Evolutionary conservation across 129 eudicot species (phyloP).

Genomic region (Tanacetum coccineum): DNA sequence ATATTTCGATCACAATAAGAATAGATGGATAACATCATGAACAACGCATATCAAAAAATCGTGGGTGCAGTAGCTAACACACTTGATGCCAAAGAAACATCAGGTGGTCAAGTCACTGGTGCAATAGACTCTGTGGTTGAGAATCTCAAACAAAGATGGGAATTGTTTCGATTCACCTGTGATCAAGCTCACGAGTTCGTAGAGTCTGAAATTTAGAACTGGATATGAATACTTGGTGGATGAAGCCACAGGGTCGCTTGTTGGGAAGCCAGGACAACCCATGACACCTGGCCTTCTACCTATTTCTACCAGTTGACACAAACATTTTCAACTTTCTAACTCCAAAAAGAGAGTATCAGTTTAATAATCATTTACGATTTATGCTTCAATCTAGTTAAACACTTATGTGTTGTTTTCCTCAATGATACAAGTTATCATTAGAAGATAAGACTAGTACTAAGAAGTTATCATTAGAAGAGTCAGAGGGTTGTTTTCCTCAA

Average conservation of each 20-base stretch:
- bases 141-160: slow-evolving; percentile 81
- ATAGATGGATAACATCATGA: slow-evolving; percentile 65
- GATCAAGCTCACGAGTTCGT: slow-evolving; percentile 92
- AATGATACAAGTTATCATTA: neutral
- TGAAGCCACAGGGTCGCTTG: too few species aligned
- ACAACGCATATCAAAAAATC: slow-evolving; percentile 66
- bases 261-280: slow-evolving; percentile 40
- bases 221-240: slow-evolving; percentile 89
- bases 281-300: too few species aligned
- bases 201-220: slow-evolving; percentile 82
- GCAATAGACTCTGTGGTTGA: slow-evolving; percentile 78
- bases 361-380: too few species aligned
- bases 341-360: too few species aligned
- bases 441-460: too few species aligned
- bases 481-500: too few species aligned
- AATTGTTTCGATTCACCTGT: slow-evolving; percentile 79
- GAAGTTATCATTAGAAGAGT: too few species aligned
- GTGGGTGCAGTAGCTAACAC: slow-evolving; percentile 56
- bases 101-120: slow-evolving; percentile 59
- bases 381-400: too few species aligned
- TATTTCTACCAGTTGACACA: slow-evolving; percentile 17
- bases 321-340: too few species aligned
- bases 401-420: too few species aligned
- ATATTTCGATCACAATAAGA: too few species aligned
- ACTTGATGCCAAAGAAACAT: slow-evolving; percentile 58